These are phyloP conservation scores for Cytospora piceicola DNA, from an alignment of 2,329 filamentous ascomycete genomes.

Conservation along the genomic window DNA sequence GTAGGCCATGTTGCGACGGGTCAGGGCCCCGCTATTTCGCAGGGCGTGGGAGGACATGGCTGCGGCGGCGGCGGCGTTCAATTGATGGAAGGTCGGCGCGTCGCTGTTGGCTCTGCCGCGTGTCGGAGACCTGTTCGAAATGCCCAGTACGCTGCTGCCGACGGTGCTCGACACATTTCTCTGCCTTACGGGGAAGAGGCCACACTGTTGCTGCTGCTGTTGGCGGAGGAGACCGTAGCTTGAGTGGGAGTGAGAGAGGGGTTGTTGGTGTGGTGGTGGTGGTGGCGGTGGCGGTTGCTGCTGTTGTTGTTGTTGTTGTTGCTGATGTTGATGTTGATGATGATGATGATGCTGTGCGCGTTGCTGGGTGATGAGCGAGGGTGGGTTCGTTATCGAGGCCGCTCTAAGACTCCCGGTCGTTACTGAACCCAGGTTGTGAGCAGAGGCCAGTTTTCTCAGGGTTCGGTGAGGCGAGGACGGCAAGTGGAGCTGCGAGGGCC, in stretches of 20 bases:
- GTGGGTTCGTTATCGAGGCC: constrained; percentile 52
- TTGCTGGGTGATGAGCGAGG: constrained; percentile 67
- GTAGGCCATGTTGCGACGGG: constrained; percentile 49
- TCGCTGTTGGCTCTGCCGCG: constrained; percentile 75
- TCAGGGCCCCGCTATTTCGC: constrained; percentile 36
- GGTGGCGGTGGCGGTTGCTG: too few relatives aligned
- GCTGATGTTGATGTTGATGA: too few relatives aligned
- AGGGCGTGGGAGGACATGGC: constrained; percentile 31
- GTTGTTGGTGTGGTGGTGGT: constrained; percentile 39
- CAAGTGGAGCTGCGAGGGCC: constrained; percentile 50
- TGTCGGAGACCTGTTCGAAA: constrained; percentile 50
- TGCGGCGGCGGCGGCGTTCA: constrained; percentile 31
- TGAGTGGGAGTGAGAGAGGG: constrained; percentile 31
- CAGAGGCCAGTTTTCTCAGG: constrained; percentile 75
- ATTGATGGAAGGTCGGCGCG: constrained; percentile 47
- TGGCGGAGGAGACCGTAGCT: constrained; percentile 24
- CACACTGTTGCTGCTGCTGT: constrained; percentile 36
- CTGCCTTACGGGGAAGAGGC: constrained; percentile 40
- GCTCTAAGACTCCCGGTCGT: constrained; percentile 18
- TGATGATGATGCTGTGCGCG: constrained; percentile 51
- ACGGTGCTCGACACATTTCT: constrained; percentile 40
- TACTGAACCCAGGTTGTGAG: constrained; percentile 64
- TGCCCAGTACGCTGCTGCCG: constrained; percentile 11
- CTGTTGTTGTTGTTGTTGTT: too few relatives aligned
- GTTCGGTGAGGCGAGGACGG: constrained; percentile 68